Conservation (phyloP, 208 protist genomes). For the Leishmania tarentolae region DNA sequence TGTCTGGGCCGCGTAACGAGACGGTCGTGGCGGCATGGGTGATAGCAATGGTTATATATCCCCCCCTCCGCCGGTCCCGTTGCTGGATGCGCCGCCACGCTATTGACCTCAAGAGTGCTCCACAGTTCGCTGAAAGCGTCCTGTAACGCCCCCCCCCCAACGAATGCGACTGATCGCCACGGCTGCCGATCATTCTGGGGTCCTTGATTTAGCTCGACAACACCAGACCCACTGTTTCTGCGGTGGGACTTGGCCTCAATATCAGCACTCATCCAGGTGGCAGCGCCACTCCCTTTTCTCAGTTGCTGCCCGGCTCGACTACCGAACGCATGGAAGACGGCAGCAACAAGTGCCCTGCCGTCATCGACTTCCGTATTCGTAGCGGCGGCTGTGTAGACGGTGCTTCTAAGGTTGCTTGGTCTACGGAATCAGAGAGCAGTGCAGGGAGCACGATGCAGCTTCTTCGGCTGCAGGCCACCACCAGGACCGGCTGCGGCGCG, state of each 20-base stretch:
- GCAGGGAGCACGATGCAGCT: background rate
- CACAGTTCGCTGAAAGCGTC: background rate
- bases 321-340: background rate
- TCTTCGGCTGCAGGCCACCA: background rate
- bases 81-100: background rate
- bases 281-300: background rate
- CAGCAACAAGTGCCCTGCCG: background rate
- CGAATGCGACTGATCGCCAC: background rate
- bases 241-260: background rate
- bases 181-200: background rate
- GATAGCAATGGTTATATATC: too few relatives aligned
- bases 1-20: background rate
- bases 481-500: background rate
- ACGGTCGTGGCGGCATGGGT: background rate
- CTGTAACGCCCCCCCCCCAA: background rate
- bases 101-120: background rate
- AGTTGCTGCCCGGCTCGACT: background rate
- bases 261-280: background rate
- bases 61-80: background rate
- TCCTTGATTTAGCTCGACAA: conserved; percentile 2
- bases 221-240: background rate
- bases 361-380: background rate
- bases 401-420: background rate
- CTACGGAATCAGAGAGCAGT: background rate
- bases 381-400: background rate